Base-by-base conservation (phyloP, 306 rosid genomes). In the Arachis stenosperma region DNA sequence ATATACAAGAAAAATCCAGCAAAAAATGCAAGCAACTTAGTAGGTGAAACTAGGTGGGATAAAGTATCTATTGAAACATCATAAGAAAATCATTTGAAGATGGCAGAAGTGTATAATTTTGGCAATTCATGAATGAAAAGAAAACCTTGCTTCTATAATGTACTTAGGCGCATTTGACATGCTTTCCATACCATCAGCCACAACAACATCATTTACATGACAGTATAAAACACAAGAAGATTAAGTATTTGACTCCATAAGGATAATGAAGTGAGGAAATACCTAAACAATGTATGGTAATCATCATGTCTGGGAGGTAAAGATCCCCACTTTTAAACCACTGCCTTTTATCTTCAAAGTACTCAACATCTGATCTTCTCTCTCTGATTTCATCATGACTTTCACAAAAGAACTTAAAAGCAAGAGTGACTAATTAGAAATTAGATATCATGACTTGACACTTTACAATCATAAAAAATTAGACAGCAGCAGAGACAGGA, bases 101-200 rank as follows among this genome's bases (percentile, higher is more conserved):
- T 1, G 10, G 57, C 4, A 58, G 46, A n/a, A n/a, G 53, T 52
- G 53, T 10, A 33, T 36, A 39, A 9, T 27, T 40, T 67, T 42
- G 68, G 66, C 15, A 68, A 61, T 71, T 61, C 56, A 64, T 5
- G 61, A 53, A 59, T 55, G 13, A 71, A 80, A 67, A 9, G 67
- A 58, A 39, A 69, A 93, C 98, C 98, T 90, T 67, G 88, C 89
- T 81, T 79, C 84, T 43, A 80, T 75, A 11, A 93, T 79, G 81
- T 93, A 90, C 82, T 93, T 93, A 12, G 98, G 98, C 22, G 89
- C 86, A 76, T 90, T 93, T 30, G 96, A 93, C 98, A 90, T 93
- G 85, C 98, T 93, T 84, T 93, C 98, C 97, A 93, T 93, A 58
- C 98, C 98, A 67, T 96, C 98, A 54, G 81, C 81, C 30, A 93